Evolutionary conservation across 352 stramenopile species (phyloP).

Genomic region (Phytophthora boehmeriae): DNA sequence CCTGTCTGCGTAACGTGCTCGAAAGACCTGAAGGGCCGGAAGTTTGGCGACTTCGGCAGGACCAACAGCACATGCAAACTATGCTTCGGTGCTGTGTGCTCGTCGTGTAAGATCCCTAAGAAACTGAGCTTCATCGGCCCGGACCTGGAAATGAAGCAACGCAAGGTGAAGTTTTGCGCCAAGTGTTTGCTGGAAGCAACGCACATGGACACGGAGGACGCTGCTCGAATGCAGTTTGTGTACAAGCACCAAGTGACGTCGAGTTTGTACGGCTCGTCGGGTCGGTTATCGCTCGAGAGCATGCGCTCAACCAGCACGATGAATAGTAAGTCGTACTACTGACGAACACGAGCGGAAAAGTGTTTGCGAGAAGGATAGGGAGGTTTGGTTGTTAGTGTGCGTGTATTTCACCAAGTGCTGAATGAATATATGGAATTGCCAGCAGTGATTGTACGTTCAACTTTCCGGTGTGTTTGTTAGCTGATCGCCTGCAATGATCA

Average conservation of each 20-base stretch:
- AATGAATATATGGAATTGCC: no score
- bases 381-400: no score
- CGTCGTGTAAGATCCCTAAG: conserved; percentile 26
- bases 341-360: no score
- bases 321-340: no score
- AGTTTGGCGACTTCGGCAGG: conserved; percentile 15
- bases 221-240: conserved; percentile 26
- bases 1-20: conserved; percentile 20
- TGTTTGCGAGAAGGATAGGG: no score
- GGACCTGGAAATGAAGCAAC: conserved; percentile 21
- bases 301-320: no score
- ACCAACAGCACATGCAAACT: conserved; percentile 25
- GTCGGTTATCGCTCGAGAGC: no score
- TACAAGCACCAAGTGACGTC: conserved; percentile 20
- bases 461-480: no score
- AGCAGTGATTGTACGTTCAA: no score
- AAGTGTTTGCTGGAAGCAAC: conserved; percentile 30
- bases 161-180: conserved; percentile 36
- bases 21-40: conserved; percentile 14
- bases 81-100: conserved; percentile 25
- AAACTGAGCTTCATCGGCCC: conserved; percentile 31
- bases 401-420: no score
- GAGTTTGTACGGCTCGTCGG: conserved; percentile 17
- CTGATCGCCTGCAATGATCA: no score
- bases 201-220: conserved; percentile 22